phyloP scores from a whole-genome alignment of 2,329 filamentous ascomycete genomes.

The Stagonosporopsis cucurbitacearum region DNA sequence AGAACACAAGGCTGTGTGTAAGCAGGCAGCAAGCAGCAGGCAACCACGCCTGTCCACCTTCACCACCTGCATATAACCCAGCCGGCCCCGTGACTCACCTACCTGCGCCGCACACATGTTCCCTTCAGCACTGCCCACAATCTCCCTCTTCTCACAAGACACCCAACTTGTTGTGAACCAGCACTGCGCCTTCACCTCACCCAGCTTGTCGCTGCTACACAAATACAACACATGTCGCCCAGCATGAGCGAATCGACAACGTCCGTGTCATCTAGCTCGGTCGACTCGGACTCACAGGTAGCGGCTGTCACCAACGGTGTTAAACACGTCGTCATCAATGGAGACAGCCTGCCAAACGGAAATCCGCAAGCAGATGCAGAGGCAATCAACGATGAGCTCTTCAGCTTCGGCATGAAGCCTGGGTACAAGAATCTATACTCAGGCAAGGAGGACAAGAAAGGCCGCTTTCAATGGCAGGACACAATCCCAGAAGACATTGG shows the following conservation, averaged over 20 bases:
- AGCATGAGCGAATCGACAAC: background rate
- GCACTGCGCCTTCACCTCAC: background rate
- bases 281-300: constrained; percentile 5
- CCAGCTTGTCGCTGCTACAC: background rate
- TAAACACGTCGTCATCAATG: constrained; percentile 24
- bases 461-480: constrained; percentile 36
- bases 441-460: constrained; percentile 33
- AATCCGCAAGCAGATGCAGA: constrained; percentile 4
- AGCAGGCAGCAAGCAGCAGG: constrained; percentile 18
- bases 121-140: background rate
- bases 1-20: constrained; percentile 3
- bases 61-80: constrained; percentile 5
- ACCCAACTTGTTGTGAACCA: background rate
- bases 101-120: background rate
- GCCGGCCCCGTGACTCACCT: background rate
- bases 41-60: constrained; percentile 8
- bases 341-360: constrained; percentile 8
- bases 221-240: background rate
- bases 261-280: constrained; percentile 6
- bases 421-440: constrained; percentile 31
- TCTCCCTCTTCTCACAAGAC: background rate
- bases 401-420: constrained; percentile 7
- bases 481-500: constrained; percentile 33
- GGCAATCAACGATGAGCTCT: background rate
- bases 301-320: constrained; percentile 12